Evolutionary conservation across 805 yeast genomes (phyloP).

Genomic region (Blastobotrys parvus): DNA sequence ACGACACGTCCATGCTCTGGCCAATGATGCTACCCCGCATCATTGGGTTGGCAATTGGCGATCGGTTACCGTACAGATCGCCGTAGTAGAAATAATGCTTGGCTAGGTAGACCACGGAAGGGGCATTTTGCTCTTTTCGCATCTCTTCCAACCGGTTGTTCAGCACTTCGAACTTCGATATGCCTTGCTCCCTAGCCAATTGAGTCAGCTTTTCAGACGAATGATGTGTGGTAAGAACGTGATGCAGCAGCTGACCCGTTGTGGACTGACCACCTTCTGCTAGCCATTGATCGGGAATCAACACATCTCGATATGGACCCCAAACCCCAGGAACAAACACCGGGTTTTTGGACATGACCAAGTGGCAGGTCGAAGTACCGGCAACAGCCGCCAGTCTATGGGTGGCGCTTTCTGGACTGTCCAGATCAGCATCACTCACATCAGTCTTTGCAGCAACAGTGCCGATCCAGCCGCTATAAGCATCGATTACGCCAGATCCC

Average conservation of each 20-base stretch:
- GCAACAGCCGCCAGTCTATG: slow-evolving; percentile 97
- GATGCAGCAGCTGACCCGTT: slow-evolving; percentile 90
- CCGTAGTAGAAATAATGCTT: slow-evolving; percentile 88
- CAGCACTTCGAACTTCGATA: slow-evolving; percentile 74
- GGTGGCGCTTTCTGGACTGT: slow-evolving; percentile 37
- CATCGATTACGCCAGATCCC: slow-evolving; percentile 95
- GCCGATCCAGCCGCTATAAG: slow-evolving; percentile 98
- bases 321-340: slow-evolving; percentile 94
- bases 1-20: slow-evolving; percentile 79
- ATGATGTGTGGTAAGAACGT: slow-evolving; percentile 81
- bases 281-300: slow-evolving; percentile 86
- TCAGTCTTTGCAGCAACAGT: slow-evolving; percentile 90
- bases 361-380: slow-evolving; percentile 96
- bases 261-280: slow-evolving; percentile 99
- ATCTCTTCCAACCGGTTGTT: slow-evolving; percentile 67
- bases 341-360: slow-evolving; percentile 75
- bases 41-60: slow-evolving; percentile 92
- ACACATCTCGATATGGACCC: slow-evolving; percentile 95
- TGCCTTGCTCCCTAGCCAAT: slow-evolving; percentile 50
- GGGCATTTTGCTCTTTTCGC: slow-evolving; percentile 44
- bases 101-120: slow-evolving; percentile 74
- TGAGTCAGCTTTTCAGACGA: slow-evolving; percentile 67
- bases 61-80: slow-evolving; percentile 92
- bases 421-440: slow-evolving; percentile 18
- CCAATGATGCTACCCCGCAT: slow-evolving; percentile 94